Evolutionary conservation across 2,329 filamentous ascomycete species (phyloP), one percentile per base, ranked within the genome.

Genomic region (Bipolaris oryzae): DNA sequence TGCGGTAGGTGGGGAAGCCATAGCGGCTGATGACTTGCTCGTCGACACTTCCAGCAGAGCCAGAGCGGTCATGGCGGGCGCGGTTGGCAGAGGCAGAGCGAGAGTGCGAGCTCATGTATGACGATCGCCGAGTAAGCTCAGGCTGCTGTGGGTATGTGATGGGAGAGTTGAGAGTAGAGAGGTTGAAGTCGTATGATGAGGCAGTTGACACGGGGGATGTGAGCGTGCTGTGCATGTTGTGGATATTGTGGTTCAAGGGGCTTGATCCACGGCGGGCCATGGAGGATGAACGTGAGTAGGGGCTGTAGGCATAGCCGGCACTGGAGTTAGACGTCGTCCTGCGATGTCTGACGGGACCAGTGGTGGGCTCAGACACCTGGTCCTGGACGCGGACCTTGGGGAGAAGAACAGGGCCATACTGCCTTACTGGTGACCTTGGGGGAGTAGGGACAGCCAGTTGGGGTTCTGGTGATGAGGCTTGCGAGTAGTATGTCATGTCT

Each of bases 311-410:
- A 64, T 76, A 75, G 63, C 68, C 68, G 54, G 71, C 64, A 58
- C 70, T 75, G 50, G 69, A 83, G 77, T 68, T 82, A 75, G 74
- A 84, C 80, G 81, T 85, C 58, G 81, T 80, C 68, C 80, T 78
- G 65, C 81, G 80, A 72, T 84, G 80, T 68, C 87, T 84, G 76
- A 89, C 86, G 52, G 74, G 73, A 25, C 77, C 73, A 49, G 81
- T 80, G 38, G 80, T 80, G 38, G 84, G 84, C 63, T 88, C 86
- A 60, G 92, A 85, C 60, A 88, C 83, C 77, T 94, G 89, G 78
- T 96, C 92, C 78, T 95, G 92, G 38, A 86, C 86, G 59, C 92
- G 86, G 79, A 96, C 93, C 83, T 92, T 95, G 71, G 92, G 92
- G 31, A 96, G 82, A 57, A 96, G 81, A 46, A 91, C 81, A 49